phyloP scores from a whole-genome alignment of 2,329 filamentous ascomycete genomes.

The Penicillium italicum region DNA sequence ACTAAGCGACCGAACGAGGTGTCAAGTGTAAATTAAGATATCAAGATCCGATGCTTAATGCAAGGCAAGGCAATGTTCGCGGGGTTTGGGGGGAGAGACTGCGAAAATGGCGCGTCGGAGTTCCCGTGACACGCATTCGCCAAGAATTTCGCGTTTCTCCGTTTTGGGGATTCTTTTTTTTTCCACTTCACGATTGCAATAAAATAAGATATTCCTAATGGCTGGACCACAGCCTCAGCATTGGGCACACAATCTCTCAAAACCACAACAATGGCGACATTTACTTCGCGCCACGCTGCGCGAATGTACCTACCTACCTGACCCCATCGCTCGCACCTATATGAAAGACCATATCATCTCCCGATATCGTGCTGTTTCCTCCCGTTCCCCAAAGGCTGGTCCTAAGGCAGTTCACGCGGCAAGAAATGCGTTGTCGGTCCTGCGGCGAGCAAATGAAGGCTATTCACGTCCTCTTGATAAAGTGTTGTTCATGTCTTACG shows the following conservation, averaged over 20 bases:
- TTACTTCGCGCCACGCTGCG: constrained; percentile 56
- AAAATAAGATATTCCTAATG: background rate
- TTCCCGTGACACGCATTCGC: constrained; percentile 24
- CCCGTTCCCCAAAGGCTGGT: constrained; percentile 19
- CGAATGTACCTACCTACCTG: constrained; percentile 59
- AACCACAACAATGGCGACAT: constrained; percentile 37
- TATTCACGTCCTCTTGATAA: constrained; percentile 50
- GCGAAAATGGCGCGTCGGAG: constrained; percentile 23
- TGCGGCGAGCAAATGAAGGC: constrained; percentile 55
- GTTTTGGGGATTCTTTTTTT: constrained; percentile 9
- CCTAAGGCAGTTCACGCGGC: constrained; percentile 23
- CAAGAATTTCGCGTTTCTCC: constrained; percentile 27
- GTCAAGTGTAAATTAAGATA: background rate
- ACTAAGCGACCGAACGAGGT: constrained; percentile 6
- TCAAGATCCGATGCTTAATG: constrained; percentile 18
- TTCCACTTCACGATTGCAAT: background rate
- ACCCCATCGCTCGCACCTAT: constrained; percentile 51
- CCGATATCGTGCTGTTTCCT: constrained; percentile 17
- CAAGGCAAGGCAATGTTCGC: constrained; percentile 20
- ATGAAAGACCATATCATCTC: constrained; percentile 46
- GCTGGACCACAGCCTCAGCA: constrained; percentile 11
- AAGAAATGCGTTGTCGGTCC: constrained; percentile 41
- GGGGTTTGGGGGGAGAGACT: constrained; percentile 18
- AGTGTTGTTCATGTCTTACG: constrained; percentile 55
- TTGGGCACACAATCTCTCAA: constrained; percentile 20